Evolutionary conservation across 768 basidiomycete genomes (phyloP), one percentile per base, ranked within the genome.

Genomic region (Auricularia sp.): DNA sequence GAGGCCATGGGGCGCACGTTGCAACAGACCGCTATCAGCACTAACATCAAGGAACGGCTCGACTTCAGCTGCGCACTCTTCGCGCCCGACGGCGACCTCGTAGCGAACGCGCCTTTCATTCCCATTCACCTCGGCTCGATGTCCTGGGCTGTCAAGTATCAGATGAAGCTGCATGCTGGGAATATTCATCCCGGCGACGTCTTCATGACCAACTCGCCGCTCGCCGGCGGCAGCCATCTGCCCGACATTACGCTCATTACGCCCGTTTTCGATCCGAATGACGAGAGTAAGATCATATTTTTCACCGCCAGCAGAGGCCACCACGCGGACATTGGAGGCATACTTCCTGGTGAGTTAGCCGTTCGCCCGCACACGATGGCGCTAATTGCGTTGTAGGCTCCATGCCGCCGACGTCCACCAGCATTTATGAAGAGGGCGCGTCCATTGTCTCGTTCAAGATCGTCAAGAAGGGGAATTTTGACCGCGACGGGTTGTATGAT

Each of bases 21-120:
- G 29, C 91, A 90, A 73, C 90, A 95, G 73, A 95, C 93, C 0
- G 86, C 93, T 10, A 73, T 74, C 43, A 70, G 70, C 35, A 75
- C 75, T n/a, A 75, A 78, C 66, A 77, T 96, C 81, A 96, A 95
- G 76, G 95, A 97, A 74, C 84, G 95, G 3, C 83, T 97, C 58
- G 95, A 97, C 75, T 97, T 91, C 73, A 93, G 90, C 10, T 98
- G 95, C 75, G 95, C 95, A 2, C 78, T 98, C 43, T 98, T 98
- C 69, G 90, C 91, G 0, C 91, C 93, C n/a, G 89, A 92, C 68
- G 95, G 95, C 0, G 93, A 93, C 69, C 80, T 98, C 21, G 92
- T 97, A 44, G 95, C 95, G 43, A 98, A 97, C 76, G 93, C 92
- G 8, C 93, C 92, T 3, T 92, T 90, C 72, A 92, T 92, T 70